Evolutionary conservation across 2,329 filamentous ascomycete species (phyloP), one percentile per base, ranked within the genome.

Genomic region (Coccinonectria pachysandricola): DNA sequence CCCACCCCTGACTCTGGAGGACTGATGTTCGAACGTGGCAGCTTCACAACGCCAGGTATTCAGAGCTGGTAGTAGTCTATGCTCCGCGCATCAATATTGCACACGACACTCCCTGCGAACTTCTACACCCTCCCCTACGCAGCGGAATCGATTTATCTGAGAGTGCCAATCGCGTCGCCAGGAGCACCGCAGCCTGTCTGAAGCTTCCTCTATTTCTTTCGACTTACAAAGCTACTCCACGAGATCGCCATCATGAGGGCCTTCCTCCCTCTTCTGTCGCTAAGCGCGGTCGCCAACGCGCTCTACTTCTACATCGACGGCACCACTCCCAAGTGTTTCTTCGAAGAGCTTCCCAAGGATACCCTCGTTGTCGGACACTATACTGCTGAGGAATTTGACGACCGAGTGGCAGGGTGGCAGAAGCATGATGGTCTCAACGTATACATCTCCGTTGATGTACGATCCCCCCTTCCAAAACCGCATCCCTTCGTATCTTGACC

Each of bases 261-360:
- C 34, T 56, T 81, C 48, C 62, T 82, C 36, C 59, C 80, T 33
- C 57, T 84, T 41, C 65, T 85, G 49, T 66, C 79, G 35, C 64
- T 87, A 56, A 61, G 62, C 56, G 60, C 67, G 30, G 60, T 69
- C 34, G 75, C 80, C 36, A 80, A 86, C 53, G 86, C 87, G 30
- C 72, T 98, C 32, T 88, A 93, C 75, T 93, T 98, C 69, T 96
- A 82, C 66, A 78, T 96, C 56, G 86, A 96, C 54, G 83, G 81
- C 48, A 71, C 72, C 25, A 64, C 73, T 40, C 79, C 84, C 43
- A 95, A 92, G 64, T 98, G 91, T 63, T 98, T 98, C 75, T 93
- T 82, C 62, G 91, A 98, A 64, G 88, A 96, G 59, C 72, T 98
- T 33, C 87, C 91, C 41, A 95, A 96, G 67, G 88, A 94, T 57